These are phyloP conservation scores for Colletotrichum truncatum DNA, from an alignment of 2,329 filamentous ascomycete genomes.

Conservation along the genomic window DNA sequence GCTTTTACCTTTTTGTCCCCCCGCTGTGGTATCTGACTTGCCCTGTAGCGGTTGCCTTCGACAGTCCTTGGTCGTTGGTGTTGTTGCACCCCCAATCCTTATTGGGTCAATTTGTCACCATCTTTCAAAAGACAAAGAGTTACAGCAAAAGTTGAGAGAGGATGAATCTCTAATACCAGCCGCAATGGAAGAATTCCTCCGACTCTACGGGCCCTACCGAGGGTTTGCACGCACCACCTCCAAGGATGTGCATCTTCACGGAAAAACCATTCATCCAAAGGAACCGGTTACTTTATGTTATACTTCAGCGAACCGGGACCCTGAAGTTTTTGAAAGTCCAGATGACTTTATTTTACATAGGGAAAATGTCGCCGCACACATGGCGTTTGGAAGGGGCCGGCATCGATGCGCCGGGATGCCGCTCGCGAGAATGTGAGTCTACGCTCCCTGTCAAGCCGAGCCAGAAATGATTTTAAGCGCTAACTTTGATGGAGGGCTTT, in stretches of 20 bases:
- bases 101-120: constrained; percentile 34
- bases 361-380: constrained; percentile 29
- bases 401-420: constrained; percentile 35
- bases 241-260: constrained; percentile 26
- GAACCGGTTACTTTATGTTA: constrained; percentile 33
- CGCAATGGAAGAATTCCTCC: constrained; percentile 33
- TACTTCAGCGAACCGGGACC: constrained; percentile 33
- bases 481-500: background rate
- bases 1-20: no score
- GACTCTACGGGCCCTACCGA: constrained; percentile 33
- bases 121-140: constrained; percentile 29
- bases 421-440: constrained; percentile 31
- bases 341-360: constrained; percentile 32
- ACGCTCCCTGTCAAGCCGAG: fast-evolving
- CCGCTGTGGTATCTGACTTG: background rate
- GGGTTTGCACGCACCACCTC: constrained; percentile 32
- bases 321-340: constrained; percentile 31
- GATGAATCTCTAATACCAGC: constrained; percentile 33
- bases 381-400: constrained; percentile 33
- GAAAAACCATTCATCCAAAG: constrained; percentile 22
- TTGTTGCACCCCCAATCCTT: constrained; percentile 32
- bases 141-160: constrained; percentile 25
- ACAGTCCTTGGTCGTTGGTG: constrained; percentile 32
- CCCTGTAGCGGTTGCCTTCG: constrained; percentile 31
- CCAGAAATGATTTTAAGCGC: background rate